A percentile compares a stretch with the other conserved stretches of the same genome.
Evolutionary conservation across 768 basidiomycete species (phyloP).

Genomic region (Phylloporus sp.): DNA sequence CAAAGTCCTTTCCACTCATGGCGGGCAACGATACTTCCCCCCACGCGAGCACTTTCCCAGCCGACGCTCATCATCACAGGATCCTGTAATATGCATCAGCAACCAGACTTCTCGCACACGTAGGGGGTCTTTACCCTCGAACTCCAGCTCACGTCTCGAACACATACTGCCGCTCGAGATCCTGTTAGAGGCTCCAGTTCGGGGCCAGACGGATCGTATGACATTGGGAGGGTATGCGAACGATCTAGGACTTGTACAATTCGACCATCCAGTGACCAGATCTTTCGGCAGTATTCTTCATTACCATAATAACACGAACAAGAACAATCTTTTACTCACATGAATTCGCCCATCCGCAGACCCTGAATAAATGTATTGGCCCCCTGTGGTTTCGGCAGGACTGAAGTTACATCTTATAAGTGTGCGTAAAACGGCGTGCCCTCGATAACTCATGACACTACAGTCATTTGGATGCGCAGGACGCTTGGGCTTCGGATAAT

Average conservation of each 20-base stretch:
- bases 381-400: constrained; percentile 85
- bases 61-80: constrained; percentile 89
- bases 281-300: constrained; percentile 39
- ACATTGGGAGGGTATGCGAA: constrained; percentile 61
- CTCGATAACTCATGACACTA: constrained; percentile 93
- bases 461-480: constrained; percentile 81
- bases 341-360: constrained; percentile 83
- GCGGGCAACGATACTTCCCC: constrained; percentile 75
- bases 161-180: constrained; percentile 45
- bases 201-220: constrained; percentile 64
- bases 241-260: constrained; percentile 83
- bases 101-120: neutral
- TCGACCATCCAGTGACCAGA: constrained; percentile 92
- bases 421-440: constrained; percentile 85
- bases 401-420: constrained; percentile 97
- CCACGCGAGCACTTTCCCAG: constrained; percentile 60
- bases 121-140: constrained; percentile 48
- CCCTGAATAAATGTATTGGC: constrained; percentile 92
- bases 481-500: constrained; percentile 59
- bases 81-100: constrained; percentile 43
- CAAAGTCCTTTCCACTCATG: constrained; percentile 96
- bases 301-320: constrained; percentile 1
- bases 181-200: constrained; percentile 37
- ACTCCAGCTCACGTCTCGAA: constrained; percentile 96
- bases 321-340: constrained; percentile 39